A percentile compares a stretch with the other conserved stretches of the same genome.
phyloP scores from a whole-genome alignment of 2,329 filamentous ascomycete species.

The Pseudodiploospora longispora region DNA sequence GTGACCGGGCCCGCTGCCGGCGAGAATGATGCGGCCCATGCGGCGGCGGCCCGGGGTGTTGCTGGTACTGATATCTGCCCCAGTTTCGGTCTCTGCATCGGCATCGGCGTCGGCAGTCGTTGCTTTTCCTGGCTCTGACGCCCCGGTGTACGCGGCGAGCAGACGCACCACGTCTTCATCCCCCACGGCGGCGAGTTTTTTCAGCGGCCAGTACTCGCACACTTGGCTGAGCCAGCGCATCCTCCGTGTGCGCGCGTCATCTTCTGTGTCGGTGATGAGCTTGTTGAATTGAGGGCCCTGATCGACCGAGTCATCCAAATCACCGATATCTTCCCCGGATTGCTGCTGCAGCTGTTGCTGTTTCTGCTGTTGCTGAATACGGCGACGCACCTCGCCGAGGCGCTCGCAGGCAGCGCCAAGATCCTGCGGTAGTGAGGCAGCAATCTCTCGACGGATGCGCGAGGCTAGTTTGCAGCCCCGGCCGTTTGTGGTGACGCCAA shows the following conservation, averaged over 20 bases:
- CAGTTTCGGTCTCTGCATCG: conserved; percentile 10
- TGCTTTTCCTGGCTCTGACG: conserved; percentile 4
- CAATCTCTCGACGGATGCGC: conserved; percentile 80
- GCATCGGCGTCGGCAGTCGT: neutral
- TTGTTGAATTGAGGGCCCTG: conserved; percentile 81
- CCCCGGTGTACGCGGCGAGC: conserved; percentile 59
- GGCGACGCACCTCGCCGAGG: conserved; percentile 63
- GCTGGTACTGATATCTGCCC: conserved; percentile 9
- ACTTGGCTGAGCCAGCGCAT: conserved; percentile 94
- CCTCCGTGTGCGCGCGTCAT: conserved; percentile 68
- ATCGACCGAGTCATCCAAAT: conserved; percentile 54
- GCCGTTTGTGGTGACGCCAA: conserved; percentile 92
- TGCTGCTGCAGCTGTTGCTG: conserved; percentile 53
- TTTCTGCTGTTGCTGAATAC: conserved; percentile 67
- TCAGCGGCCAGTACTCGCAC: conserved; percentile 96
- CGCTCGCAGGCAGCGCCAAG: conserved; percentile 71
- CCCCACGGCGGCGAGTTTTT: conserved; percentile 67
- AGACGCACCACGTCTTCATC: conserved; percentile 72
- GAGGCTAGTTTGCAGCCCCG: conserved; percentile 90
- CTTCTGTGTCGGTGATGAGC: conserved; percentile 55
- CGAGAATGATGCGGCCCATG: conserved; percentile 71
- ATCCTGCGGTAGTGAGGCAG: conserved; percentile 64
- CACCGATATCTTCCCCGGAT: conserved; percentile 23
- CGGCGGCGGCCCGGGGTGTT: conserved; percentile 18
- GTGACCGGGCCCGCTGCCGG: conserved; percentile 86